These are phyloP conservation scores for Ogataea glucozyma DNA, from an alignment of 805 yeast genomes.

Conservation along the genomic window DNA sequence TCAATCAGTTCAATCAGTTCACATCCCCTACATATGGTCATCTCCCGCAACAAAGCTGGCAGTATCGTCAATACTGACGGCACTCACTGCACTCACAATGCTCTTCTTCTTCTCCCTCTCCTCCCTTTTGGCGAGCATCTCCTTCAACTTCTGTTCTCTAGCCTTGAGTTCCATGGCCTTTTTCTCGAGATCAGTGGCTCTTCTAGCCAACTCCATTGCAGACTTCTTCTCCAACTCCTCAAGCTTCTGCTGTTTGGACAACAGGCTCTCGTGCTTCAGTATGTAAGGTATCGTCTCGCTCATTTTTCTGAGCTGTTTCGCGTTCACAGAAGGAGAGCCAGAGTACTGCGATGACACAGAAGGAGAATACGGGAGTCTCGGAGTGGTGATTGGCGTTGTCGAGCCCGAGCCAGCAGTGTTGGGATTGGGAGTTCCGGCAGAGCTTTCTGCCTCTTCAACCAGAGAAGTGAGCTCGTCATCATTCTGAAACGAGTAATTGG, in stretches of 20 bases:
- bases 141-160: slow-evolving; percentile 57
- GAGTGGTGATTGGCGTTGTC: slow-evolving; percentile 24
- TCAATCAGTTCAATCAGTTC: neutral
- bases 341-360: slow-evolving; percentile 25
- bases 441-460: slow-evolving; percentile 17
- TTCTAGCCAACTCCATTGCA: slow-evolving; percentile 67
- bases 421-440: slow-evolving; percentile 13
- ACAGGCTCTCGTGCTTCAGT: slow-evolving; percentile 70
- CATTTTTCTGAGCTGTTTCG: slow-evolving; percentile 70
- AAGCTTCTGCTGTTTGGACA: slow-evolving; percentile 73
- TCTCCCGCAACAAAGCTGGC: slow-evolving; percentile 25
- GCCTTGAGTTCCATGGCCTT: slow-evolving; percentile 72
- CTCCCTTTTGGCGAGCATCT: slow-evolving; percentile 33
- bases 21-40: slow-evolving; percentile 11
- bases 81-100: slow-evolving; percentile 10
- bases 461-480: slow-evolving; percentile 28
- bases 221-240: slow-evolving; percentile 79
- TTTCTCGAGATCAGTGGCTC: slow-evolving; percentile 76
- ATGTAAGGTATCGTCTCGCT: slow-evolving; percentile 87
- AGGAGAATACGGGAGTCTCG: slow-evolving; percentile 27
- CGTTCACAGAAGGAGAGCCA: slow-evolving; percentile 38
- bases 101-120: slow-evolving; percentile 12
- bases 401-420: slow-evolving; percentile 10
- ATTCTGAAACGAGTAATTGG: slow-evolving; percentile 26
- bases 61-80: slow-evolving; percentile 13